phyloP scores from a whole-genome alignment of 768 basidiomycete species.

The Tulasnella calospora region DNA sequence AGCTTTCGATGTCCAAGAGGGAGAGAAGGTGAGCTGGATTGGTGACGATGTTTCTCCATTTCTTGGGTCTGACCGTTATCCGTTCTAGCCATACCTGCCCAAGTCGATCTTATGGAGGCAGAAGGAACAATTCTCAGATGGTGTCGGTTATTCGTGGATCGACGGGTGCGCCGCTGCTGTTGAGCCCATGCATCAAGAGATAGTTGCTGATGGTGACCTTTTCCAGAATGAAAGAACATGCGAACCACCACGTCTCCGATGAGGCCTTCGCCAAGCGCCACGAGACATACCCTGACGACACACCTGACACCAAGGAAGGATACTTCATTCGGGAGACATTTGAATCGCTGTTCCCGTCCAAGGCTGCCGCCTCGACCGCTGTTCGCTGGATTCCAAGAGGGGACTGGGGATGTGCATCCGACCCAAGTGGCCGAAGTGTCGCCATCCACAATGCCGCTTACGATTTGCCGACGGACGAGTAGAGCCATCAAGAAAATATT shows the following conservation, averaged over 20 bases:
- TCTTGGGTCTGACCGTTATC: not conserved
- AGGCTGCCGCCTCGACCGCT: slow-evolving; percentile 83
- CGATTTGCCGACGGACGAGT: slow-evolving; percentile 30
- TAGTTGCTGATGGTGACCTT: not conserved
- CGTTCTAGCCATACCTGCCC: slow-evolving; percentile 80
- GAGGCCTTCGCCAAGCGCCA: slow-evolving; percentile 67
- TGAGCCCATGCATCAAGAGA: not conserved
- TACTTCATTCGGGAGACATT: slow-evolving; percentile 91
- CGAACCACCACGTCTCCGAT: slow-evolving; percentile 69
- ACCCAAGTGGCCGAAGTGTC: slow-evolving; percentile 93
- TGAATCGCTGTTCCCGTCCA: slow-evolving; percentile 76
- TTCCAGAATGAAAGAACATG: slow-evolving; percentile 81
- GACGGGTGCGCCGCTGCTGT: slow-evolving; percentile 57
- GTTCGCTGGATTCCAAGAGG: slow-evolving; percentile 93
- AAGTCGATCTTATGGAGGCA: slow-evolving; percentile 95
- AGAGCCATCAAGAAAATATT: not conserved
- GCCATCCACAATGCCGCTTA: slow-evolving; percentile 95
- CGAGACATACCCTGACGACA: slow-evolving; percentile 70
- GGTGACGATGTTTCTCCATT: not conserved
- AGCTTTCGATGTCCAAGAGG: slow-evolving; percentile 77
- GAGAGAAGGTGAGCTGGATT: slow-evolving; percentile 52
- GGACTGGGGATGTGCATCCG: slow-evolving; percentile 93
- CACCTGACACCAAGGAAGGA: slow-evolving; percentile 95
- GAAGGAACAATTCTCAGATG: slow-evolving; percentile 99
- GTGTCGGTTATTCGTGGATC: slow-evolving; percentile 98